Evolutionary conservation across 225 moss, liverwort and hornwort species (phyloP), one percentile per base, ranked within the genome.

Genomic region (Asterella californica): DNA sequence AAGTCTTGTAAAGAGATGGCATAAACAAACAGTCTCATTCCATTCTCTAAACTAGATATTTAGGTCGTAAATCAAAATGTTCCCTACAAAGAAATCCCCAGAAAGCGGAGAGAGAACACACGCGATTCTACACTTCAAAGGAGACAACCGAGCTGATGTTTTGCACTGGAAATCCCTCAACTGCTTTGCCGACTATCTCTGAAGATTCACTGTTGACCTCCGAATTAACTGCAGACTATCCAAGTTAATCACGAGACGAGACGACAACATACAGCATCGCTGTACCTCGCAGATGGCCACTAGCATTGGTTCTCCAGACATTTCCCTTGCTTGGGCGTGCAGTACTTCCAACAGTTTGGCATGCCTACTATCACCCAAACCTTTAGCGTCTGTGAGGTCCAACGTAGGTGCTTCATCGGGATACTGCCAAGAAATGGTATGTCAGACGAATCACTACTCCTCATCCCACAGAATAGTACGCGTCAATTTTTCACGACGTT

Each of bases 221-320:
- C 24, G 42, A 42, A 36, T 42, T 70, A 8, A 38, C 6, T 68
- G 68, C 34, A 37, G 30, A 42, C 0, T 42, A 69, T 18, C 68
- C 34, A 38, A 14, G 21, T 19, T 22, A 3, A 69, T 21, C 36
- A 69, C 68, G 19, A 70, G 25, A 47, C 9, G 3, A 52, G 52
- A 74, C 25, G 45, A 30, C 24, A 55, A 42, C 33, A 37, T 57
- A 0, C 57, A 24, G 11, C 46, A 49, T 32, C 33, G 30, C 63
- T 62, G 74, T 57, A 89, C 90, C 88, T 90, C 90, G 73, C 81
- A 88, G 81, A 90, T 84, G n/a, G 83, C 79, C 33, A 90, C 83
- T 79, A 90, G 68, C 90, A 88, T 86, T n/a, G 88, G 90, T 36
- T 79, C 86, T 30, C 83, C 82, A 60, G 88, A 80, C 64, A 90